A percentile compares a stretch with the other conserved stretches of the same genome.
These are phyloP conservation scores for Lactifluus piperatus DNA, from an alignment of 768 basidiomycete genomes.

Conservation along the genomic window DNA sequence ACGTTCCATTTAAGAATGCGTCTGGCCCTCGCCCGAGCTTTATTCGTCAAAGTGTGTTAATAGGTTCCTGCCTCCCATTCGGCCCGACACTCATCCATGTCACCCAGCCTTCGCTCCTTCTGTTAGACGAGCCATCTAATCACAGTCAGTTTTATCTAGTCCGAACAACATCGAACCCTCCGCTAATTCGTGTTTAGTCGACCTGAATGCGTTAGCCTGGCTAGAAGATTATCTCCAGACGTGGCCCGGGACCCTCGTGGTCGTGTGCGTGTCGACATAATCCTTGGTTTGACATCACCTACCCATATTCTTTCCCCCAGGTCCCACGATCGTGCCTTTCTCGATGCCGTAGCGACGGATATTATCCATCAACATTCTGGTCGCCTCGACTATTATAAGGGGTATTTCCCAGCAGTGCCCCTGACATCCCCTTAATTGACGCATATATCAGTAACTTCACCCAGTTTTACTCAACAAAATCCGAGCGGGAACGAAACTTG, in stretches of 20 bases:
- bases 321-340: slow-evolving; percentile 95
- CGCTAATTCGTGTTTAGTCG: slow-evolving; percentile 39
- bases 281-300: background rate
- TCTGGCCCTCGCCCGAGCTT: slow-evolving; percentile 85
- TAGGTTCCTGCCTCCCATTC: background rate
- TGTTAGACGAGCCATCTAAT: slow-evolving; percentile 94
- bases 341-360: slow-evolving; percentile 97
- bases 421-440: background rate
- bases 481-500: slow-evolving; percentile 85
- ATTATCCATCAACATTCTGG: slow-evolving; percentile 95
- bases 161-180: background rate
- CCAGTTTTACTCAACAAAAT: slow-evolving; percentile 98
- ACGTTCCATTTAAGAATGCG: slow-evolving; percentile 60
- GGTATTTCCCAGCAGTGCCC: slow-evolving; percentile 36
- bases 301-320: slow-evolving; percentile 34
- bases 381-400: slow-evolving; percentile 95
- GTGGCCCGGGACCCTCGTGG: slow-evolving; percentile 85
- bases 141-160: slow-evolving; percentile 51
- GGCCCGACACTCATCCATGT: slow-evolving; percentile 7
- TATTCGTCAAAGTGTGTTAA: slow-evolving; percentile 79
- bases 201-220: slow-evolving; percentile 96
- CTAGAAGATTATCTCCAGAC: slow-evolving; percentile 95
- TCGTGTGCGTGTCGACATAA: slow-evolving; percentile 56
- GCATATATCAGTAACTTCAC: slow-evolving; percentile 71
- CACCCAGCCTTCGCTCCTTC: slow-evolving; percentile 55